A percentile compares a stretch with the other conserved stretches of the same genome.
phyloP scores from a whole-genome alignment of 2,329 filamentous ascomycete species.

The Epichloe baconii region DNA sequence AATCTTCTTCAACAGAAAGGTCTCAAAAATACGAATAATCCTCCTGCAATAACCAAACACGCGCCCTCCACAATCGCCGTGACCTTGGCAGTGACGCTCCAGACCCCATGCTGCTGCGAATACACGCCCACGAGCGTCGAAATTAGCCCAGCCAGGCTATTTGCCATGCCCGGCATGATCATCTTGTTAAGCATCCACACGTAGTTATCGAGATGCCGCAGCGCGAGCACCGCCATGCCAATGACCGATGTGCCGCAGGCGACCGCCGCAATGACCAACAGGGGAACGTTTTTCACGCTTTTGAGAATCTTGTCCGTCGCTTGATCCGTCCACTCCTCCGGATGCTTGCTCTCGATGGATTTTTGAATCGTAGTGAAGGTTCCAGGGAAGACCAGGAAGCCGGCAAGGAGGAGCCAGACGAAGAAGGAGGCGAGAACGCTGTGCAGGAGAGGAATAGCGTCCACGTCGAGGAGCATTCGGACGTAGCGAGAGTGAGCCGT shows the following conservation, averaged over 20 bases:
- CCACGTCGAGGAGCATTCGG: conserved; percentile 33
- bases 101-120: conserved; percentile 29
- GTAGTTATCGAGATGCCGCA: conserved; percentile 33
- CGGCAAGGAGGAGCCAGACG: conserved; percentile 36
- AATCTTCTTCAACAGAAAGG: conserved; percentile 18
- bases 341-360: conserved; percentile 11
- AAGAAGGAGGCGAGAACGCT: conserved; percentile 29
- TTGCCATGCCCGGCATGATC: conserved; percentile 32
- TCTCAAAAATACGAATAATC: conserved; percentile 18
- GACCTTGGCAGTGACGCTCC: conserved; percentile 27
- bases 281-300: conserved; percentile 20
- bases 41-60: conserved; percentile 13
- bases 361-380: conserved; percentile 32
- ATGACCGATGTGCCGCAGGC: conserved; percentile 23
- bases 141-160: conserved; percentile 35
- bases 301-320: conserved; percentile 12
- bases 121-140: conserved; percentile 37
- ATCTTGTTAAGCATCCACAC: conserved; percentile 40
- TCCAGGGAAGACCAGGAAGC: conserved; percentile 38
- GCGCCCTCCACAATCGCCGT: conserved; percentile 23
- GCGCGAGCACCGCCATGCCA: conserved; percentile 30
- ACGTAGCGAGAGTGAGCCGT: conserved; percentile 25
- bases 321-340: conserved; percentile 7
- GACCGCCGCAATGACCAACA: conserved; percentile 30
- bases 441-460: conserved; percentile 30